These are phyloP conservation scores for Ganoderma meredithae DNA, from an alignment of 1,284 basidiomycete genomes.

Conservation along the genomic window DNA sequence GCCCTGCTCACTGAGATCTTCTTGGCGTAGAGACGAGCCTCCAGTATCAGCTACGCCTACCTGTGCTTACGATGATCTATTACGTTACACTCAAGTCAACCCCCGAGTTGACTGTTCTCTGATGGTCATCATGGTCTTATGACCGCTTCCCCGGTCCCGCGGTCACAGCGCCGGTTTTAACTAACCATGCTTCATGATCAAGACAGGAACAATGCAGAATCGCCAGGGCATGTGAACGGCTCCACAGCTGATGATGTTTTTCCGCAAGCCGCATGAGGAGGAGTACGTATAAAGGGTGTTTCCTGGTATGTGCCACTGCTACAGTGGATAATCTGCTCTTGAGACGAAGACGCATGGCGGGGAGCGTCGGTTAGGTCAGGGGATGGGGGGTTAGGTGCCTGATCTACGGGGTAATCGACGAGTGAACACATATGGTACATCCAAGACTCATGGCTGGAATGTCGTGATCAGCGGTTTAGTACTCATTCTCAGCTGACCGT, in stretches of 20 bases:
- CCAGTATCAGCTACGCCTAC: no score
- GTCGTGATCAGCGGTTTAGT: no score
- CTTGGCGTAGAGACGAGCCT: not conserved
- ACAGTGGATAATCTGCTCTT: not conserved
- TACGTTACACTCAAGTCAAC: not conserved
- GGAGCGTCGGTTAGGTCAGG: no score
- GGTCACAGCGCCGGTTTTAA: not conserved
- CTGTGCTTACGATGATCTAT: not conserved
- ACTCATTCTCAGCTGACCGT: no score
- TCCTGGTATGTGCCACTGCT: not conserved
- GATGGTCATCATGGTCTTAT: no score
- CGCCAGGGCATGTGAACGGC: not conserved
- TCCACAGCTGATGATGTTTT: not conserved
- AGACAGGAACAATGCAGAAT: not conserved
- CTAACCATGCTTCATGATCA: not conserved
- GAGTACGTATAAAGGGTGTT: not conserved
- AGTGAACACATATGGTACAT: no score
- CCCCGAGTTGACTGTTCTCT: no score
- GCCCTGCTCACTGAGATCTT: not conserved
- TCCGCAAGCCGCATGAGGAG: not conserved
- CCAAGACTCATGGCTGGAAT: no score
- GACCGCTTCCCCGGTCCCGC: no score
- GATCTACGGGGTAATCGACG: no score
- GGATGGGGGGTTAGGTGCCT: no score
- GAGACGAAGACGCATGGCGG: not conserved